phyloP scores from a whole-genome alignment of 345 rosid genomes.

The Linum lewisii region DNA sequence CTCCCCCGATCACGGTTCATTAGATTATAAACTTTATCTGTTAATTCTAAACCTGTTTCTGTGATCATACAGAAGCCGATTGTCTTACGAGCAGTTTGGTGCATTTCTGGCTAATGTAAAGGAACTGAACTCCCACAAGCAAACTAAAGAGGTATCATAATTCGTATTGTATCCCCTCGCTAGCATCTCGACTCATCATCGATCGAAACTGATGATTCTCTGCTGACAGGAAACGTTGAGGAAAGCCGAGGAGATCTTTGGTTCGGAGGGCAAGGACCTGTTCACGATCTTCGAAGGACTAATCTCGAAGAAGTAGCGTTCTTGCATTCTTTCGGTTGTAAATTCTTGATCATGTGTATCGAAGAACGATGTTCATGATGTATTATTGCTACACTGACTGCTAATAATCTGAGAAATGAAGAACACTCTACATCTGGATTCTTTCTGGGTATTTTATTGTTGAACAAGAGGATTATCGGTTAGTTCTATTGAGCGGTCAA shows the following conservation, averaged over 20 bases:
- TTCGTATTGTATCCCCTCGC: too few relatives aligned
- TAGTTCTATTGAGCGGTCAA: too few relatives aligned
- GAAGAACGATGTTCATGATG: neutral
- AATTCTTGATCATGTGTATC: neutral
- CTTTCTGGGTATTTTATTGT: too few relatives aligned
- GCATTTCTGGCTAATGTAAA: slow-evolving; percentile 85
- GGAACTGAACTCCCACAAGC: slow-evolving; percentile 89
- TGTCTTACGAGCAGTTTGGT: slow-evolving; percentile 88
- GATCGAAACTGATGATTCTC: neutral
- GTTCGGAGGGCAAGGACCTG: slow-evolving; percentile 74
- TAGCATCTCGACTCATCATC: neutral
- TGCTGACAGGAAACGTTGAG: slow-evolving; percentile 59
- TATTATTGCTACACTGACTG: neutral
- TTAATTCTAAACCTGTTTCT: neutral
- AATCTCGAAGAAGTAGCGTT: slow-evolving; percentile 48
- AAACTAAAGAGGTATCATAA: slow-evolving; percentile 80
- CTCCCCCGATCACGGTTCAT: too few relatives aligned
- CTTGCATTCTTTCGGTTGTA: slow-evolving; percentile 12
- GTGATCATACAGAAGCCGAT: slow-evolving; percentile 41
- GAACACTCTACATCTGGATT: too few relatives aligned
- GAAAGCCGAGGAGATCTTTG: slow-evolving; percentile 83
- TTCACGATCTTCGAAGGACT: slow-evolving; percentile 66
- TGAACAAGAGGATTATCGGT: too few relatives aligned
- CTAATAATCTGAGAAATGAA: neutral
- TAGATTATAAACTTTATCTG: too few relatives aligned